These are phyloP conservation scores for Fonsecaea nubica DNA, from an alignment of 2,329 filamentous ascomycete species.

Conservation along the genomic window DNA sequence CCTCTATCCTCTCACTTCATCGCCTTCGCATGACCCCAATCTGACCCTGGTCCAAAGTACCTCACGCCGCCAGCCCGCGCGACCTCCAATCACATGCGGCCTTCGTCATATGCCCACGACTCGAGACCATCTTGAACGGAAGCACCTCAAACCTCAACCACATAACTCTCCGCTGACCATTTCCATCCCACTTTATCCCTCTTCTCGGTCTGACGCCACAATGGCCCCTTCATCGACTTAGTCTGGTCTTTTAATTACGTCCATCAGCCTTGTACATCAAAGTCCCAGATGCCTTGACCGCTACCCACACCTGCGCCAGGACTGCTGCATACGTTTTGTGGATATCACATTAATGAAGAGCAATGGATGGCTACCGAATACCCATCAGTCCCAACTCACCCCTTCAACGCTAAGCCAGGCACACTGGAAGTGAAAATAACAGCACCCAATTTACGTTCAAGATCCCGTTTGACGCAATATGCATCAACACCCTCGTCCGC, in stretches of 20 bases:
- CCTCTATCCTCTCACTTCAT: conserved; percentile 5
- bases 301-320: conserved; percentile 9
- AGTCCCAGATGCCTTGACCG: conserved; percentile 26
- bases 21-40: conserved; percentile 2
- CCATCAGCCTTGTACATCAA: conserved; percentile 13
- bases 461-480: conserved; percentile 57
- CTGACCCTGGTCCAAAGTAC: conserved; percentile 13
- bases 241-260: conserved; percentile 4
- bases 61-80: conserved; percentile 11
- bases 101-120: conserved; percentile 39
- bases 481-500: conserved; percentile 87
- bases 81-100: conserved; percentile 35
- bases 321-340: conserved; percentile 12
- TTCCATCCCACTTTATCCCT: conserved; percentile 3
- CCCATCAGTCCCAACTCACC: conserved; percentile 27
- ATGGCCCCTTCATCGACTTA: conserved; percentile 35
- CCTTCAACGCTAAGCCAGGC: conserved; percentile 34
- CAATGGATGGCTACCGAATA: conserved; percentile 39
- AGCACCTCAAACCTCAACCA: conserved; percentile 24
- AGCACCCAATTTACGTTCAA: conserved; percentile 9
- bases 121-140: conserved; percentile 26
- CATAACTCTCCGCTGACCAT: conserved; percentile 30
- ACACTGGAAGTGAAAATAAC: conserved; percentile 21
- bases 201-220: conserved; percentile 21
- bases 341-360: conserved; percentile 27